Evolutionary conservation across 2,329 filamentous ascomycete species (phyloP).

Genomic region (Penicillium sp.): DNA sequence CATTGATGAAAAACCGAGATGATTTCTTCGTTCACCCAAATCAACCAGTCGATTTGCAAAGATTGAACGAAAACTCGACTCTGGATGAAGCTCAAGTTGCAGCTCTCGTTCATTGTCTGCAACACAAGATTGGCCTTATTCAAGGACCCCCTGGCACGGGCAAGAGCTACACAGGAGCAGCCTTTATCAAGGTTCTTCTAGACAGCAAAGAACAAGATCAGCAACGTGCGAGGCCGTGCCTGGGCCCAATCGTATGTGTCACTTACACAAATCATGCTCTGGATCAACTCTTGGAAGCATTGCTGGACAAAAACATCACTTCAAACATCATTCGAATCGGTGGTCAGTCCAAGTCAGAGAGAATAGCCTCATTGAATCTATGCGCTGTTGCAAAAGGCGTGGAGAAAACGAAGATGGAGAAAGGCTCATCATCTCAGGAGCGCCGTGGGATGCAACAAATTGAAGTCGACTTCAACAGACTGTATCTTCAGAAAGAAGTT

Average conservation of each 20-base stretch:
- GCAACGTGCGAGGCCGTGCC: not conserved
- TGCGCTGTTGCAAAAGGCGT: constrained; percentile 31
- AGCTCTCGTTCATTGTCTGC: constrained; percentile 20
- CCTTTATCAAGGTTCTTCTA: constrained; percentile 30
- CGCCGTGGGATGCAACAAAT: constrained; percentile 9
- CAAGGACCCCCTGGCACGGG: constrained; percentile 33
- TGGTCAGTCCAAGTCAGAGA: constrained; percentile 56
- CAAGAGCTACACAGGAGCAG: constrained; percentile 29
- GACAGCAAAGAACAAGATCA: constrained; percentile 24
- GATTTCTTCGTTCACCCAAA: constrained; percentile 4
- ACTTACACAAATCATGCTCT: constrained; percentile 57
- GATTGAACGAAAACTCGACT: constrained; percentile 14
- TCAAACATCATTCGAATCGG: constrained; percentile 63
- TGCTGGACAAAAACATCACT: constrained; percentile 42
- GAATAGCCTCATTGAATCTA: constrained; percentile 55
- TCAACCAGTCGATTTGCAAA: constrained; percentile 17
- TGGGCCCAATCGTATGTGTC: constrained; percentile 52
- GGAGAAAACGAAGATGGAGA: constrained; percentile 38
- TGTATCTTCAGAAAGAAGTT: constrained; percentile 4
- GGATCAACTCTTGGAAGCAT: constrained; percentile 62
- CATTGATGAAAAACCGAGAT: constrained; percentile 20
- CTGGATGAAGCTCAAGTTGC: constrained; percentile 24
- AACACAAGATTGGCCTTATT: constrained; percentile 22
- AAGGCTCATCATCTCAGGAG: constrained; percentile 16
- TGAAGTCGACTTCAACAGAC: constrained; percentile 10